Evolutionary conservation across 1,284 basidiomycete species (phyloP), one percentile per base, ranked within the genome.

Genomic region (Coniophora puteana): DNA sequence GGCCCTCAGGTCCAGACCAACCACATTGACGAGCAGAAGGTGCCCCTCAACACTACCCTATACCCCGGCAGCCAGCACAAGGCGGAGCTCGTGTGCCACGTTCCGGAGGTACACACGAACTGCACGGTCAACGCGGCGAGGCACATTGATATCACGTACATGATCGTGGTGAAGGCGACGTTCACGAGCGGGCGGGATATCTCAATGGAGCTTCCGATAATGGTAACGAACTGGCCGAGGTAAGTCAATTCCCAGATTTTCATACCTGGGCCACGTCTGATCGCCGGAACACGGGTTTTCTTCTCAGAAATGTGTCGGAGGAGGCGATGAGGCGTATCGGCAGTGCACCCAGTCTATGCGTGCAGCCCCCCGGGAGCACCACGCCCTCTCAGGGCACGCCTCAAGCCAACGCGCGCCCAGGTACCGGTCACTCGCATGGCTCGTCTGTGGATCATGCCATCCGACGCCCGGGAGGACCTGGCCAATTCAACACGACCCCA

Each of bases 201-300:
- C 8, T 66, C 75, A 22, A 76, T 89, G 66, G 81, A 85, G 34
- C 65, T 93, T 29, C 83, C 87, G 16, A 72, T 89, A 8, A 78
- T 87, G 35, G 70, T 90, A 25, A 88, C 88, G 2, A 89, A 89
- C 51, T 89, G 86, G 86, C 83, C 83, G 47, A 75, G 80, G 84
- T 82, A 48, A 34, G 74, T 59, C 12, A n/a, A 36, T 28, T 17
- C 13, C 11, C 43, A n/a, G 18, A 7, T 32, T 12, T 24, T 1
- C 14, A 8, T n/a, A 14, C n/a, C 14, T 27, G 10, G 29, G 20
- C 24, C 2, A 8, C 44, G 5, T 42, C 20, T 23, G 6, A 20
- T 20, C 17, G 28, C 31, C 44, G 13, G 48, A 48, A 21, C 25
- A 16, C 35, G 5, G 22, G 29, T 32, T 30, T 38, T 23, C 27